Conservation (phyloP, 495 filamentous ascomycete genomes). For the Hyaloscypha variabilis region DNA sequence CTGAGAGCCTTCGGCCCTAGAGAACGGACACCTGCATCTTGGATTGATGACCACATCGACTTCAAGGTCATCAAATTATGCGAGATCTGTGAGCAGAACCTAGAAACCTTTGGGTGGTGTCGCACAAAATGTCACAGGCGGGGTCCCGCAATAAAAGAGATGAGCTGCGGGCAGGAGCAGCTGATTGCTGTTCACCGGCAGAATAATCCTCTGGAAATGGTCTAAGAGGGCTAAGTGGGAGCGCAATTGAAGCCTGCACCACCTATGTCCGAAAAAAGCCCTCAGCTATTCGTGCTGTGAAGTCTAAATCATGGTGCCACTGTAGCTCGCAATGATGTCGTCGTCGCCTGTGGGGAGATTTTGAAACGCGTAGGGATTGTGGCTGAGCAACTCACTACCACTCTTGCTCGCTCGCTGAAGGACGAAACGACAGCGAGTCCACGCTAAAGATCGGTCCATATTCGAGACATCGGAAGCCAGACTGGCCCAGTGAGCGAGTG, state of each 20-base stretch:
- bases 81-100: neutral
- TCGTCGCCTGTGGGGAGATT: neutral
- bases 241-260: neutral
- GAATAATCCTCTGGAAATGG: neutral
- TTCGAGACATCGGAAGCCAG: constrained; percentile 1
- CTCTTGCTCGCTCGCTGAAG: neutral
- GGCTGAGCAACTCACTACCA: constrained; percentile 2
- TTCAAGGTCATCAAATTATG: neutral
- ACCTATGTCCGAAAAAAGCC: neutral
- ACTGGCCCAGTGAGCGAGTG: neutral
- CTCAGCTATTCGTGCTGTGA: neutral
- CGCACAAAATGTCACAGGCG: neutral
- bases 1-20: neutral
- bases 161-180: neutral
- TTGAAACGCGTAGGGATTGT: neutral
- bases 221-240: neutral
- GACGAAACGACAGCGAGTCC: neutral
- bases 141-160: neutral
- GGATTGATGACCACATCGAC: neutral
- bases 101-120: constrained; percentile 1
- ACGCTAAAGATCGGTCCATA: constrained; percentile 1
- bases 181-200: neutral
- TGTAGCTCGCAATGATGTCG: neutral
- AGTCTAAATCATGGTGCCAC: neutral
- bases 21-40: neutral